Conservation (phyloP, 1,139 yeast genomes). For the Waltiozyma sp. region DNA sequence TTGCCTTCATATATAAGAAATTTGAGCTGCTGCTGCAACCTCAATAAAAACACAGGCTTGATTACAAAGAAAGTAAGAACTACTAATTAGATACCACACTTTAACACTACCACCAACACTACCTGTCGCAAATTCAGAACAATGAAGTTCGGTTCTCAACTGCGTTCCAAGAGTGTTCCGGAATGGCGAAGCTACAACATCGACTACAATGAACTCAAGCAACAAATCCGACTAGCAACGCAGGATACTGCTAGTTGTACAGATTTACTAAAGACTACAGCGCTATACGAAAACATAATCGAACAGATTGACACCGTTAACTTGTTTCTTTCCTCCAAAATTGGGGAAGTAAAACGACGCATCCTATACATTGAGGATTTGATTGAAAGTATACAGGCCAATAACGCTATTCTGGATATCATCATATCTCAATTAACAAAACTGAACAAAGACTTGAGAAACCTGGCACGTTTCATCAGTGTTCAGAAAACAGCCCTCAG, state of each 20-base stretch:
- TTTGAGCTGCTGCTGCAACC: too few relatives aligned
- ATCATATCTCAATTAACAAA: slow-evolving; percentile 23
- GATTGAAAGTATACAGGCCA: slow-evolving; percentile 19
- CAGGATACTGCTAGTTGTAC: slow-evolving; percentile 8
- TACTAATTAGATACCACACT: too few relatives aligned
- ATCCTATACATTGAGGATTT: slow-evolving; percentile 28
- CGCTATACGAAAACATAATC: slow-evolving; percentile 26
- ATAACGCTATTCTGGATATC: slow-evolving; percentile 4
- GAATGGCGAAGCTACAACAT: slow-evolving; percentile 82
- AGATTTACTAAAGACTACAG: slow-evolving; percentile 12
- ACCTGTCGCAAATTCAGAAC: too few relatives aligned
- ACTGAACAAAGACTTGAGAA: slow-evolving; percentile 52
- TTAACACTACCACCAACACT: too few relatives aligned
- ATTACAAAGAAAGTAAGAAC: too few relatives aligned
- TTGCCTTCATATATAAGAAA: too few relatives aligned
- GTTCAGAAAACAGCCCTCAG: slow-evolving; percentile 76
- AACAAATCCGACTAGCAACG: slow-evolving; percentile 39
- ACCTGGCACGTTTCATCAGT: slow-evolving; percentile 61
- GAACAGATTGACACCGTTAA: slow-evolving; percentile 43
- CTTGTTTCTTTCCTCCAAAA: slow-evolving; percentile 54
- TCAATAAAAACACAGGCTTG: too few relatives aligned
- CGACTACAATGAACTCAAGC: slow-evolving; percentile 69
- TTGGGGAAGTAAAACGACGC: slow-evolving; percentile 45
- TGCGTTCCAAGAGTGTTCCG: slow-evolving; percentile 65
- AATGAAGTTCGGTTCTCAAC: slow-evolving; percentile 87